Conservation (phyloP, 306 rosid genomes). For the Carpinus fangiana region DNA sequence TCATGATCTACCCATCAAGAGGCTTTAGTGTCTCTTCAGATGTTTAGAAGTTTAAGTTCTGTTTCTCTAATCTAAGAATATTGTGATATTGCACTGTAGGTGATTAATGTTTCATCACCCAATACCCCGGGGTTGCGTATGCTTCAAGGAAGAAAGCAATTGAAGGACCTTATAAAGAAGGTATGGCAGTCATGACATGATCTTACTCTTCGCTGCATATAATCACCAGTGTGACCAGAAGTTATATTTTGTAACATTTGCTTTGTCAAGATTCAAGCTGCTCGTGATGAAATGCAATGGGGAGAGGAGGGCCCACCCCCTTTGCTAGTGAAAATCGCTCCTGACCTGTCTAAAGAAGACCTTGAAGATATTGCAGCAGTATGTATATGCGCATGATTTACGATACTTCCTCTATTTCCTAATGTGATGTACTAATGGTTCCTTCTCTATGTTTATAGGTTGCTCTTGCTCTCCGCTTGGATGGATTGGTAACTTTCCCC, state of each 20-base stretch:
- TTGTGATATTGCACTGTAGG: conserved; percentile 46
- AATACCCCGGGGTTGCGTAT: conserved; percentile 97
- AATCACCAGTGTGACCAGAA: conserved; percentile 18
- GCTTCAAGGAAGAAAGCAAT: conserved; percentile 98
- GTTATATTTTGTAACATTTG: conserved; percentile 30
- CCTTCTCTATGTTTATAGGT: conserved; percentile 57
- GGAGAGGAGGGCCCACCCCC: conserved; percentile 99
- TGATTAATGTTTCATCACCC: conserved; percentile 96
- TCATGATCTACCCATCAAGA: conserved; percentile 8
- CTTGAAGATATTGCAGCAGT: conserved; percentile 99
- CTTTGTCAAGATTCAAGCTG: conserved; percentile 81
- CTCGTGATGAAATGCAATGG: conserved; percentile 99
- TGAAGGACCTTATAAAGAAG: conserved; percentile 93
- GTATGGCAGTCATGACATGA: conserved; percentile 45
- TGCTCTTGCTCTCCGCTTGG: conserved; percentile 84
- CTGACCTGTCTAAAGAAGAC: conserved; percentile 94
- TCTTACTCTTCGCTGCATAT: conserved; percentile 13
- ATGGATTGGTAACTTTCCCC: conserved; percentile 74
- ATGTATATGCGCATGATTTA: conserved; percentile 34
- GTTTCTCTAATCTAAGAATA: conserved; percentile 2
- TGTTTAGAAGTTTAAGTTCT: conserved; percentile 1
- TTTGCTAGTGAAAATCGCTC: conserved; percentile 96
- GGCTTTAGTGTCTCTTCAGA: neutral
- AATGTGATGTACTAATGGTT: conserved; percentile 31
- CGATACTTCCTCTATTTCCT: conserved; percentile 13